Evolutionary conservation across 371 early-diverging fungal species (phyloP).

Genomic region (Rozella allomycis): DNA sequence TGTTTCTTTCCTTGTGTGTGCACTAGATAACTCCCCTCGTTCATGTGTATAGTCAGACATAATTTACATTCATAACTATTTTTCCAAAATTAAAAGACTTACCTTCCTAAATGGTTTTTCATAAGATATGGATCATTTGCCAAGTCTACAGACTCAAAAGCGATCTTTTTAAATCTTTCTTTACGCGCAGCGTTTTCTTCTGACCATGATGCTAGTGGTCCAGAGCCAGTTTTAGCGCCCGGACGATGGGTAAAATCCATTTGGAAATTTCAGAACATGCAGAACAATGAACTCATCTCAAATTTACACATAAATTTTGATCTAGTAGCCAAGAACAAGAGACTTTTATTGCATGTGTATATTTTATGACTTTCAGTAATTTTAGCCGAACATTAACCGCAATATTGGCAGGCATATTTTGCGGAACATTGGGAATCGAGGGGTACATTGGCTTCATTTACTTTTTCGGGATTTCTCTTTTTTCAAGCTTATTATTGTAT

Average conservation of each 20-base stretch:
- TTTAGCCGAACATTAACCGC: no score
- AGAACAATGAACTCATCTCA: no score
- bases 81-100: slow-evolving; percentile 80
- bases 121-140: slow-evolving; percentile 72
- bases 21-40: slow-evolving; percentile 87
- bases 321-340: no score
- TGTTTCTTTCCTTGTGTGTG: slow-evolving; percentile 98
- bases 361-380: no score
- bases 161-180: slow-evolving; percentile 82
- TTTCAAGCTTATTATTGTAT: no score
- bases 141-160: slow-evolving; percentile 88
- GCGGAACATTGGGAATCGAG: no score
- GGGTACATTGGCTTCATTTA: no score
- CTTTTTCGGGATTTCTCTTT: no score
- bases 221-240: slow-evolving; percentile 77
- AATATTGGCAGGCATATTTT: no score
- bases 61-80: not conserved
- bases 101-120: slow-evolving; percentile 80
- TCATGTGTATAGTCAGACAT: slow-evolving; percentile 72
- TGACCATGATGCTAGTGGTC: slow-evolving; percentile 57
- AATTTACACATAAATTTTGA: no score
- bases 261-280: no score
- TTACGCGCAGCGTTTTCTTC: slow-evolving; percentile 80
- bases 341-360: no score
- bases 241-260: slow-evolving; percentile 3